phyloP scores from a whole-genome alignment of 2,329 filamentous ascomycete genomes.

The Leptographium galeiforme region DNA sequence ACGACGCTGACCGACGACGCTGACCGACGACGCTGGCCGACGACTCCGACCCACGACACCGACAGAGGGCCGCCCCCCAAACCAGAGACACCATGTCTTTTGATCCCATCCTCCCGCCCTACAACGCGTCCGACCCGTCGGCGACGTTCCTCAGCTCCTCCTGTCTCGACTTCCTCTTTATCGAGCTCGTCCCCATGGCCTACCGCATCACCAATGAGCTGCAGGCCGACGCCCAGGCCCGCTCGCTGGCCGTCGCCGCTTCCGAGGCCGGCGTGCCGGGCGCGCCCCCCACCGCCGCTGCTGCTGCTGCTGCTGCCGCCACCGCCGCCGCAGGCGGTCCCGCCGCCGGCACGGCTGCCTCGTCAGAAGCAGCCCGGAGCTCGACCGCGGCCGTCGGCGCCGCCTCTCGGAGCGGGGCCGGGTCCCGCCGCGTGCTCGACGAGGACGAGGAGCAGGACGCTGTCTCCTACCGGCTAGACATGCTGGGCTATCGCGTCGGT shows the following conservation, averaged over 20 bases:
- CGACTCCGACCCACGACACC: no score
- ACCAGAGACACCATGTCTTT: slow-evolving; percentile 56
- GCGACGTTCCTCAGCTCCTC: slow-evolving; percentile 68
- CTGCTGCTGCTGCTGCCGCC: background rate
- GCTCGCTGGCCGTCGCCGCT: slow-evolving; percentile 22
- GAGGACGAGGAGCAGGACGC: slow-evolving; percentile 77
- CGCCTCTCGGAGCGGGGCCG: background rate
- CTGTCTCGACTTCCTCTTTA: slow-evolving; percentile 85
- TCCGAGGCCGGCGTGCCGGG: slow-evolving; percentile 7
- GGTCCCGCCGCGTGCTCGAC: slow-evolving; percentile 32
- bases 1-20: no score
- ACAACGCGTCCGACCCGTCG: slow-evolving; percentile 59
- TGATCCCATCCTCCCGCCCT: slow-evolving; percentile 54
- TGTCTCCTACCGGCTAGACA: slow-evolving; percentile 73
- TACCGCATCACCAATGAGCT: slow-evolving; percentile 72
- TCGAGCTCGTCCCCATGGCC: slow-evolving; percentile 90
- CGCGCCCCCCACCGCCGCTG: background rate
- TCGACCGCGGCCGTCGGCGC: background rate
- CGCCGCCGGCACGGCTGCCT: slow-evolving; percentile 3
- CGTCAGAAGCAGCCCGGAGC: slow-evolving; percentile 4
- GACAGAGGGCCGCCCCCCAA: no score
- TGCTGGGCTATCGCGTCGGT: slow-evolving; percentile 79
- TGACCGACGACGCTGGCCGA: no score
- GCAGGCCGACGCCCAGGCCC: slow-evolving; percentile 27
- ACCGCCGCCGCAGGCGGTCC: background rate